These are phyloP conservation scores for Chrysosporium keratinophilum DNA, from an alignment of 2,329 filamentous ascomycete species.

Conservation along the genomic window DNA sequence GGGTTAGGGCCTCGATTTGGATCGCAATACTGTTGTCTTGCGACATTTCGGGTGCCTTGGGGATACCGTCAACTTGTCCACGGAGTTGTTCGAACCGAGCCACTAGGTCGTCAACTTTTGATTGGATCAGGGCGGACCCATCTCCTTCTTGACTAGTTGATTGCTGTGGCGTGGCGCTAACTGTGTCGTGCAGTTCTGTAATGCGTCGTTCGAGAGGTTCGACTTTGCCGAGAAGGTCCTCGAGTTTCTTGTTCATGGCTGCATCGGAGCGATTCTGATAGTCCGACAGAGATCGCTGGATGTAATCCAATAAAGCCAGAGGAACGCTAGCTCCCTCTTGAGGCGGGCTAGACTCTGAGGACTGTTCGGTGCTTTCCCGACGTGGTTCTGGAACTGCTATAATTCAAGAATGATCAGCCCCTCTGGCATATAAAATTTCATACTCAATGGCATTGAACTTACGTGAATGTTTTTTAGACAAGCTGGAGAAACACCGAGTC, in stretches of 20 bases:
- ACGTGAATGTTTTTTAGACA: neutral
- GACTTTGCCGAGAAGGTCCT: neutral
- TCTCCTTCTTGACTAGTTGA: neutral
- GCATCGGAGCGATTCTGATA: neutral
- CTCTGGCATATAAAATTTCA: neutral
- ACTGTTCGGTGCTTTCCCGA: neutral
- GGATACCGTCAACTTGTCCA: neutral
- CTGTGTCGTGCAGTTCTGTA: neutral
- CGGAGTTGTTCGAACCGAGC: constrained; percentile 4
- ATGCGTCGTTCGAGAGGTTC: constrained; percentile 3
- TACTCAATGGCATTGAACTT: neutral
- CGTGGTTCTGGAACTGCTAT: neutral
- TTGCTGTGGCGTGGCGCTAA: neutral
- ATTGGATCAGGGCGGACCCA: neutral
- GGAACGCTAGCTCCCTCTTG: neutral
- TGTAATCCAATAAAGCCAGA: constrained; percentile 1
- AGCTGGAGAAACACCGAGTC: neutral
- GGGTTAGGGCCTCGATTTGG: neutral
- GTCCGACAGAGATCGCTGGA: neutral
- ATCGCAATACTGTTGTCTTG: neutral
- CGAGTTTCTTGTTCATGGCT: neutral
- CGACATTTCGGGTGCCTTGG: neutral
- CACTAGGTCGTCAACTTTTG: neutral
- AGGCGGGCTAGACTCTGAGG: neutral
- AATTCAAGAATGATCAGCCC: neutral